These are phyloP conservation scores for Plicaturopsis crispa DNA, from an alignment of 768 basidiomycete genomes.

Conservation along the genomic window DNA sequence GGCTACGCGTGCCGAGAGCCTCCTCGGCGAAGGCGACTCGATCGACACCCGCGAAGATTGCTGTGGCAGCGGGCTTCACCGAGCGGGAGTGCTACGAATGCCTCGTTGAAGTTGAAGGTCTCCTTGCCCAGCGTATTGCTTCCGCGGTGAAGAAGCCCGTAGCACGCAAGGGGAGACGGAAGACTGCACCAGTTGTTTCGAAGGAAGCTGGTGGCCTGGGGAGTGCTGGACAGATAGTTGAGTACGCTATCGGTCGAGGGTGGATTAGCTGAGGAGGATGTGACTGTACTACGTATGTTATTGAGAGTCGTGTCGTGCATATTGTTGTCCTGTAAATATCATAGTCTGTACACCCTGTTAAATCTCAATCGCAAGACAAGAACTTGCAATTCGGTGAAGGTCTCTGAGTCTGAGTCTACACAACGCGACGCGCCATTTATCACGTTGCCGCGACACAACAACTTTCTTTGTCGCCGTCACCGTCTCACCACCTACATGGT, in stretches of 20 bases:
- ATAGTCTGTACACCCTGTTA: no score
- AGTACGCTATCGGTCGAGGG: not conserved
- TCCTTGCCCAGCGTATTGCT: slow-evolving; percentile 42
- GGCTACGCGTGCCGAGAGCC: slow-evolving; percentile 43
- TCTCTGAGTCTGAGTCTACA: no score
- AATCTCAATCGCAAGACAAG: no score
- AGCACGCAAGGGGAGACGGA: slow-evolving; percentile 31
- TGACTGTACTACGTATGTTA: no score
- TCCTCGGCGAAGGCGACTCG: slow-evolving; percentile 31
- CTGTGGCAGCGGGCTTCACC: slow-evolving; percentile 26
- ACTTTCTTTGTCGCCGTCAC: no score
- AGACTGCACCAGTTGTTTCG: slow-evolving; percentile 16
- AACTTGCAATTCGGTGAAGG: no score
- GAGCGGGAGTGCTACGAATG: slow-evolving; percentile 68
- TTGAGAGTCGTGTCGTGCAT: no score
- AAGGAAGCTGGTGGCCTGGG: slow-evolving; percentile 1
- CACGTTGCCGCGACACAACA: no score
- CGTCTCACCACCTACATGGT: no score
- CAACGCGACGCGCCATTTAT: no score
- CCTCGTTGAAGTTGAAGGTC: slow-evolving; percentile 55
- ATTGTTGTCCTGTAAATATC: no score
- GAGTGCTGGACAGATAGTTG: not conserved
- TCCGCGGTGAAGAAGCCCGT: slow-evolving; percentile 21
- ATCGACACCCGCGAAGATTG: slow-evolving; percentile 11
- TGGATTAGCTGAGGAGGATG: not conserved